Percentiles rank a stretch among this genome's conserved stretches.
These are phyloP conservation scores for Lipomyces starkeyi DNA, from an alignment of 805 yeast genomes.

Conservation along the genomic window DNA sequence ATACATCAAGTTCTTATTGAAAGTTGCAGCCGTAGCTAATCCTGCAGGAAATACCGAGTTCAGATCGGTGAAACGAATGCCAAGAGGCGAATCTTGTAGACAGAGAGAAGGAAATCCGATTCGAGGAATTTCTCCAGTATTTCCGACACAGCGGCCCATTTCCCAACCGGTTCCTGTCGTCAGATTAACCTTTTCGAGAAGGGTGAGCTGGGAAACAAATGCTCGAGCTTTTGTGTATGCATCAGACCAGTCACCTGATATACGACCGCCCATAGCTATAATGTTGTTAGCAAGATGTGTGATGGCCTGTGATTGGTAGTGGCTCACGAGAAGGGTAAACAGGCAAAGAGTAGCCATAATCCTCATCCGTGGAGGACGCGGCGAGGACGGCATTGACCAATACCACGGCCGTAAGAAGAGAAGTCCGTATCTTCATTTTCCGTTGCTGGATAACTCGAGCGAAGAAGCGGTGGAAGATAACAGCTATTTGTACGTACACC, in stretches of 20 bases:
- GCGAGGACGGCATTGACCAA: too few relatives aligned
- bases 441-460: too few relatives aligned
- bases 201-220: constrained; percentile 61
- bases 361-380: too few relatives aligned
- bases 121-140: constrained; percentile 63
- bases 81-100: constrained; percentile 68
- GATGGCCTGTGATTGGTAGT: neutral
- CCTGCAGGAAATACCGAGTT: constrained; percentile 65
- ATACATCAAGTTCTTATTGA: constrained; percentile 58
- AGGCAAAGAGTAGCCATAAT: constrained; percentile 4
- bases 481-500: too few relatives aligned
- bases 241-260: constrained; percentile 55
- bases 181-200: constrained; percentile 63
- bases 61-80: constrained; percentile 63
- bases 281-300: neutral
- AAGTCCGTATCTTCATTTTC: too few relatives aligned
- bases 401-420: too few relatives aligned
- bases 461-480: too few relatives aligned
- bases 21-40: constrained; percentile 63
- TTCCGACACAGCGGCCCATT: constrained; percentile 66
- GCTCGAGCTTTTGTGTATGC: constrained; percentile 63
- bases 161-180: constrained; percentile 72
- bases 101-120: constrained; percentile 61
- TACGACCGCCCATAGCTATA: constrained; percentile 32
- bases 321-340: constrained; percentile 10